Base-by-base conservation (phyloP, 2,329 filamentous ascomycete genomes). In the Penicillium fuscoglaucum region DNA sequence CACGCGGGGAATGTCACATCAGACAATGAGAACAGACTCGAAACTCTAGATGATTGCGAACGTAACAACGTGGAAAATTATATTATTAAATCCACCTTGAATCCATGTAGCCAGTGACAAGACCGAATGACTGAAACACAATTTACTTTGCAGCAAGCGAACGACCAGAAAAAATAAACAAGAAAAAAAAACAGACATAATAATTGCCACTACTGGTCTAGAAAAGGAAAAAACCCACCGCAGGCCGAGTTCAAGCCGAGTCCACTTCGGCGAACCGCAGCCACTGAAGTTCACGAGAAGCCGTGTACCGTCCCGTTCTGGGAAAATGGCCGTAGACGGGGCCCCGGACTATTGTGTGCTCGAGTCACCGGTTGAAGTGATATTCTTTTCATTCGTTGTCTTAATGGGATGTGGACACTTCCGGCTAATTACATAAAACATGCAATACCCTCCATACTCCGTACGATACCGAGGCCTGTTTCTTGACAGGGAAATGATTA, bases 291-390 rank as follows among this genome's bases (percentile, higher is more conserved):
- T 19, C 17, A 13, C n/a, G 26, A 33, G 54, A 60, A 28, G 44
- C 46, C 52, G 57, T 58, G 35, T 31, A 13, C 41, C 24, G 52
- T 54, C 61, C 58, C 41, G 40, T 65, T 62, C 63, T 59, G 59
- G 63, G 33, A 56, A 64, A 59, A 58, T 58, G 53, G 31, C 61
- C 63, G 61, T 45, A 50, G 40, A 60, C 44, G 59, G 63, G 61
- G 61, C 45, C 63, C 63, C 63, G 59, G 63, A 64, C 60, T 65
- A 60, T 41, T 21, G 40, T 53, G 33, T 43, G 43, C 35, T 53
- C 48, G 50, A 29, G 50, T 31, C 26, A 26, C 33, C n/a, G 26
- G 33, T 28, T 35, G 46, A 19, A 50, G 41, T 26, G 31, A 43
- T 6, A 19, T 41, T 45, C 31, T 6, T 44, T 6, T 52, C 24